Conservation (phyloP, 2,329 filamentous ascomycete species). For the Aspergillus novofumigatus region DNA sequence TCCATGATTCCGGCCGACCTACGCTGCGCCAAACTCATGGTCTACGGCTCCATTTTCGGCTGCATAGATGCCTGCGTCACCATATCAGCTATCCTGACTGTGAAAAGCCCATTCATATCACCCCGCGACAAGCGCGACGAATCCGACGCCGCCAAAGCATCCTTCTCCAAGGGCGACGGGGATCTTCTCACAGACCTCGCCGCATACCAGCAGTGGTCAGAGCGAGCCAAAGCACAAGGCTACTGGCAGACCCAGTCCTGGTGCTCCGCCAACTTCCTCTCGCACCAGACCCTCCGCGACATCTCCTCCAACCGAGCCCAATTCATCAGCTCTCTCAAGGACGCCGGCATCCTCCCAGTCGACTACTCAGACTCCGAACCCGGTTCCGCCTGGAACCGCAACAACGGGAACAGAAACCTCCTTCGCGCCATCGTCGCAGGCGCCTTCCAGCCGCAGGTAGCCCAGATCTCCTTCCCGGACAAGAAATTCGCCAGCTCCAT, state of each 20-base stretch:
- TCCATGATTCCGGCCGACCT: constrained; percentile 92
- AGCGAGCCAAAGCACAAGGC: constrained; percentile 51
- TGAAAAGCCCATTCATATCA: constrained; percentile 78
- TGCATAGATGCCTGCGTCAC: constrained; percentile 85
- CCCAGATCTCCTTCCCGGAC: constrained; percentile 87
- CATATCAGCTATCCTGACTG: constrained; percentile 88
- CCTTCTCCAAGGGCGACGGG: constrained; percentile 73
- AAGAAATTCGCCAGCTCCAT: constrained; percentile 90
- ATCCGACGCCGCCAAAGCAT: constrained; percentile 68
- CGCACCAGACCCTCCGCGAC: constrained; percentile 76
- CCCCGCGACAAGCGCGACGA: constrained; percentile 79
- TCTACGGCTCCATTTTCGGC: constrained; percentile 89
- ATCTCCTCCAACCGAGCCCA: constrained; percentile 83
- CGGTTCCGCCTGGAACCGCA: constrained; percentile 32
- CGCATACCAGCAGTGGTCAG: constrained; percentile 78
- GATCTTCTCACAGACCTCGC: constrained; percentile 83
- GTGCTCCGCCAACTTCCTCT: constrained; percentile 83
- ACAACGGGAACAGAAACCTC: constrained; percentile 44
- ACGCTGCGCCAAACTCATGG: constrained; percentile 88
- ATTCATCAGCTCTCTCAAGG: constrained; percentile 78
- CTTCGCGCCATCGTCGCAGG: constrained; percentile 68
- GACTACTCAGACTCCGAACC: constrained; percentile 39
- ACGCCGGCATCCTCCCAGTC: constrained; percentile 71
- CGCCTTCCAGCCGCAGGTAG: constrained; percentile 79
- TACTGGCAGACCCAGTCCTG: constrained; percentile 56